Evolutionary conservation across 805 yeast species (phyloP), one percentile per base, ranked within the genome.

Genomic region (Hanseniaspora guilliermondii): DNA sequence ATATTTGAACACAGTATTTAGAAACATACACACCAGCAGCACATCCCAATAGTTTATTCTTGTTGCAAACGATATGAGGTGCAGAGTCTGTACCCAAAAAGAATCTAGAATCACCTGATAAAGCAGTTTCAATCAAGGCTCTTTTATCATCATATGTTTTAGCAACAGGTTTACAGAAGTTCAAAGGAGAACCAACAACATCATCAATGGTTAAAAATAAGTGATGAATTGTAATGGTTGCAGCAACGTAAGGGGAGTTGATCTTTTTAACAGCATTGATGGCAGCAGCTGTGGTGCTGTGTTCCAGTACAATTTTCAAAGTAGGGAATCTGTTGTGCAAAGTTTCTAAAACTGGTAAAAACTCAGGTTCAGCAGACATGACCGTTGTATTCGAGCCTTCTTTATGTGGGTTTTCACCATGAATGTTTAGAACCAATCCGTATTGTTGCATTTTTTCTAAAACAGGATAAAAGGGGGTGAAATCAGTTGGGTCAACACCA

Each of bases 1-100:
- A 70, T 60, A 91, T 93, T 8, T 88, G 74, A 19, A 93, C 68
- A 1, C 85, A 95, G 61, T 78, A 78, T 22, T 86, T 77, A 68
- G 93, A 98, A 1, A 97, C 86, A 69, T 78, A 93, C 8, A 93
- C 96, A 64, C 99, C 99, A n/a, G 99, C 99, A 63, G 97, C 87
- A 17, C 91, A 97, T 22, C 89, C 91, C 37, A 74, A 71, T 60
- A 80, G 87, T 57, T 76, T 82, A 25, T 86, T 74, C 68, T 94
- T 94, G 57, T 81, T 81, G 58, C 78, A 77, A 25, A 86, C 64
- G 7, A 96, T 95, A 67, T 93, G 98, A 25, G 98, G 99, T 32
- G 99, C 99, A 22, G 96, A 87, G 67, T 93, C 99, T 1, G 96
- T 86, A 6, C 99, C 99, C 65, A 89, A 93, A 73, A 93, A 87